Conservation (phyloP, 176 grass and related monocot genomes). For the Rhynchospora tenuis region DNA sequence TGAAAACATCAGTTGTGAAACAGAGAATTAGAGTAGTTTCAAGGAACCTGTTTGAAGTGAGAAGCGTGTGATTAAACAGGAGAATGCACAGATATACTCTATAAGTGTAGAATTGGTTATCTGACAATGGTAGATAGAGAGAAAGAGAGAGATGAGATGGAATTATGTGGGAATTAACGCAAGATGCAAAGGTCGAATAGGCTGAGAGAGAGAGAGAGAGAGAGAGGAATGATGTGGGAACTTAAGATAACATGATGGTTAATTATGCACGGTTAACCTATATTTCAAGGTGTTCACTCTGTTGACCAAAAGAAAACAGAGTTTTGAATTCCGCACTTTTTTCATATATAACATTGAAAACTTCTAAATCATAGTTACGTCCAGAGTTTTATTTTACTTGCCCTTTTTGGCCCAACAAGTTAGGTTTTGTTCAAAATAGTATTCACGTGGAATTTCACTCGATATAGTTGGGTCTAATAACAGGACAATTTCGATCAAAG, state of each 20-base stretch:
- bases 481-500: too few species aligned
- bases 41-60: neutral
- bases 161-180: neutral
- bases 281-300: neutral
- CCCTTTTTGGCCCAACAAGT: neutral
- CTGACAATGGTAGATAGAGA: neutral
- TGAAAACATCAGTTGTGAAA: neutral
- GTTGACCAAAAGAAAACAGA: conserved; percentile 42
- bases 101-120: neutral
- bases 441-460: too few species aligned
- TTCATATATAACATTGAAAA: neutral
- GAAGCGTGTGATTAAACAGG: neutral
- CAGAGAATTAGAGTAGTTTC: neutral
- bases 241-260: neutral
- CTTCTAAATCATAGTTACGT: neutral
- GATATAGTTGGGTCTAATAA: too few species aligned
- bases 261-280: conserved; percentile 11
- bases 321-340: conserved; percentile 1
- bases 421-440: too few species aligned
- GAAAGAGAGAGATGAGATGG: neutral
- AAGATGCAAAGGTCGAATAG: neutral
- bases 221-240: neutral
- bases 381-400: neutral
- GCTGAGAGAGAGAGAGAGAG: neutral
- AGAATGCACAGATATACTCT: neutral